phyloP scores from a whole-genome alignment of 345 rosid genomes.

The Eucalyptus virginea region DNA sequence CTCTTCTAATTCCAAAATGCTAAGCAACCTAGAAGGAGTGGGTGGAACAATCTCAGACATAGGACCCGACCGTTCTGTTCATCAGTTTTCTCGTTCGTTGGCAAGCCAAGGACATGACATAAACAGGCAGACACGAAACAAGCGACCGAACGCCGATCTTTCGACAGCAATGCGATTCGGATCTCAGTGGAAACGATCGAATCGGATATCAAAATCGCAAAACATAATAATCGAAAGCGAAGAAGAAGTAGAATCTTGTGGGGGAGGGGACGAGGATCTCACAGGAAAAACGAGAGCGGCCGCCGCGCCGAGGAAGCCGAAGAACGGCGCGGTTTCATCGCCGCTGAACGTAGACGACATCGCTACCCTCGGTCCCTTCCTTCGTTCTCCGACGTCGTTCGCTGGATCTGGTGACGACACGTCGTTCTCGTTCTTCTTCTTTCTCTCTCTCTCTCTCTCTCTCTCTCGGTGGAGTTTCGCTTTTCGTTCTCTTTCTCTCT shows the following conservation, averaged over 20 bases:
- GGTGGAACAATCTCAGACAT: background rate
- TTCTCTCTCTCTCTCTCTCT: background rate
- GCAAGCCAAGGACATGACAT: background rate
- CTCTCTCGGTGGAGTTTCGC: background rate
- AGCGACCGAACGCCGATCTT: background rate
- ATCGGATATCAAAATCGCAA: background rate
- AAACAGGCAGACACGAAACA: background rate
- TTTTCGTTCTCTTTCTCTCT: background rate
- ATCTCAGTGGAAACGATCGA: background rate
- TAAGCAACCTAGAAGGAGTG: background rate
- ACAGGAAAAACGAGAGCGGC: constrained; percentile 90
- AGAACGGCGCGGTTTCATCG: constrained; percentile 83
- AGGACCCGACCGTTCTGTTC: background rate
- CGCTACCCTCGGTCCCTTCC: background rate
- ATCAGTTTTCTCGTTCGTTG: background rate
- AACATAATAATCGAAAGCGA: background rate
- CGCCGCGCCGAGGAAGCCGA: constrained; percentile 87
- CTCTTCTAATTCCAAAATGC: background rate
- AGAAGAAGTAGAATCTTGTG: background rate
- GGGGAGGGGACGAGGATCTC: background rate
- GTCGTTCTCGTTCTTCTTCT: background rate
- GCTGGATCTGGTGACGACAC: background rate
- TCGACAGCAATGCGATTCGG: background rate
- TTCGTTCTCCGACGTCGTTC: background rate
- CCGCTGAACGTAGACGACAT: constrained; percentile 62